Base-by-base conservation (phyloP, 345 rosid genomes). In the Lepidium africanum region DNA sequence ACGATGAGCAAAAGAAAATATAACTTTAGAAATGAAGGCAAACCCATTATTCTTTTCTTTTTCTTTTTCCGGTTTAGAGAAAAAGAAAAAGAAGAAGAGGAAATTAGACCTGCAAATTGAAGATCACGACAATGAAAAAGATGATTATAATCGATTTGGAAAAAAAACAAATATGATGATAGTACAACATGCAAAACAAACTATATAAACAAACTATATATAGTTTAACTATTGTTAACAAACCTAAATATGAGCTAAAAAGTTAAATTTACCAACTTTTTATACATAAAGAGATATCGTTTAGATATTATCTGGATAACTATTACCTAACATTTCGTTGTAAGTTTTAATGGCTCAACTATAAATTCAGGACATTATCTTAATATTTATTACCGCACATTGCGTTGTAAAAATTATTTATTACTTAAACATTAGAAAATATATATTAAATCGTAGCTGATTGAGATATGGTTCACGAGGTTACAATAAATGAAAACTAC, bases 11-110 rank as follows among this genome's bases (percentile, higher is more conserved):
- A 45, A 17, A 56, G 5, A 48, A 64, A 10, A 49, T 7, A 64
- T 50, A 61, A 2, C 42, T 50, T 41, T 9, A 13, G 25, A 42
- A 21, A 72, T 2, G 45, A 55, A 54, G 13, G 15, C 12, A 40
- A 51, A 15, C 7, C 49, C 77, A 73, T 73, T 46, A 23, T 63
- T 14, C 23, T 58, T 13, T 13, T 43, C 9, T 65, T n/a, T 21
- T 16, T 8, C 32, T 3, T 25, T 19, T 14, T 0, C 14, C n/a
- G 9, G 15, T 12, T 59, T 39, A 25, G 7, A 15, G 38, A 21
- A 55, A 6, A 5, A 10, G 7, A 23, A 46, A 2, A 15, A 40
- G 14, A 10, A 15, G 2, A 42, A 23, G 1, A 53, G 13, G 3
- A 32, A 53, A 16, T 9, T 0, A 52, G 21, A 14, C 57, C 23